These are phyloP conservation scores for Bruguiera parviflora DNA, from an alignment of 345 rosid species.

Conservation along the genomic window DNA sequence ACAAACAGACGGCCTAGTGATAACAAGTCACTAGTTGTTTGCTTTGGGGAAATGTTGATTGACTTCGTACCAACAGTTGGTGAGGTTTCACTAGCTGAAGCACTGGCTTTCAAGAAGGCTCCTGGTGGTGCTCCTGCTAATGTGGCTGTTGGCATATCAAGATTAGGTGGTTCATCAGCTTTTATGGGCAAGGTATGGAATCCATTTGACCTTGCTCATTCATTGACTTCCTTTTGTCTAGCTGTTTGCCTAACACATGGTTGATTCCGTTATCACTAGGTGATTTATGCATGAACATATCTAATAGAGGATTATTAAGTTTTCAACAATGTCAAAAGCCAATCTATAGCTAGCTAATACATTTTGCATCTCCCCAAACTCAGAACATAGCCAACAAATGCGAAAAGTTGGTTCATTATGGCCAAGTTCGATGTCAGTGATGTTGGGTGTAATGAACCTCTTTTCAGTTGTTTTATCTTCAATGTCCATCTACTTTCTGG, in stretches of 20 bases:
- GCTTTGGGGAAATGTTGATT: slow-evolving; percentile 94
- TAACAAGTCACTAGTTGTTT: slow-evolving; percentile 50
- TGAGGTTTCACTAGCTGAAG: slow-evolving; percentile 92
- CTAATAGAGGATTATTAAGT: neutral
- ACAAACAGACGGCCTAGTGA: slow-evolving; percentile 1
- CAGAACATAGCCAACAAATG: neutral
- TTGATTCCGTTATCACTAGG: neutral
- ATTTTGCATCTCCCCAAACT: neutral
- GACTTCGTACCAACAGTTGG: slow-evolving; percentile 90
- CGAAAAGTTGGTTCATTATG: neutral
- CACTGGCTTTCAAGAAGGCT: slow-evolving; percentile 94
- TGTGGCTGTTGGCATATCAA: slow-evolving; percentile 89
- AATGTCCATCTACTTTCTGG: neutral
- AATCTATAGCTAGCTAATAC: neutral
- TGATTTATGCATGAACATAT: neutral
- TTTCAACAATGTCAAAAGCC: neutral
- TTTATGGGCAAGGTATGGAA: slow-evolving; percentile 84
- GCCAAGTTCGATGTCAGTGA: neutral
- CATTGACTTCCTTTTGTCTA: neutral
- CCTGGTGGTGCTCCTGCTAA: slow-evolving; percentile 99
- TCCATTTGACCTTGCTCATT: neutral
- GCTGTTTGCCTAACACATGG: neutral
- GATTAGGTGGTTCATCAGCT: slow-evolving; percentile 91
- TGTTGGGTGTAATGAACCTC: neutral
- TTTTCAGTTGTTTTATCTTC: neutral